phyloP scores from a whole-genome alignment of 768 basidiomycete species.

The Lactifluus rugatus region DNA sequence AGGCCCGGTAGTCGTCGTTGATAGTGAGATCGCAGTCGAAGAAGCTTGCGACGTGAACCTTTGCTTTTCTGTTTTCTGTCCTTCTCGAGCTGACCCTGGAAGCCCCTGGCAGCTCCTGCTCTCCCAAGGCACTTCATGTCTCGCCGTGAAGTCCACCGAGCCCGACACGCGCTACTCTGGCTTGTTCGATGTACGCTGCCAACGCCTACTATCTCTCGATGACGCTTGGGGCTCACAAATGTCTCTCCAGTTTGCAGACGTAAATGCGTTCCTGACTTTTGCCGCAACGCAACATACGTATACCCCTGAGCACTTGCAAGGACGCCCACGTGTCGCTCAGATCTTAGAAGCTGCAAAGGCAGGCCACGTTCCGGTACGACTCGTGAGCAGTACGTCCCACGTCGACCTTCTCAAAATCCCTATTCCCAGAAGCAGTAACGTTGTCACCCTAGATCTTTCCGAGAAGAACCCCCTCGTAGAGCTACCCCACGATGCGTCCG shows the following conservation, averaged over 20 bases:
- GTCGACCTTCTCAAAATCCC: slow-evolving; percentile 2
- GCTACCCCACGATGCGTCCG: slow-evolving; percentile 51
- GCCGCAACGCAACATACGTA: slow-evolving; percentile 73
- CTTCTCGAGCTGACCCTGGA: slow-evolving; percentile 6
- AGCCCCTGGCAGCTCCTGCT: slow-evolving; percentile 42
- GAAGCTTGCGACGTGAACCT: slow-evolving; percentile 66
- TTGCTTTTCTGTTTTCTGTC: not conserved
- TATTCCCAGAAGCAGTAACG: not conserved
- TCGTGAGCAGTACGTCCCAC: slow-evolving; percentile 61
- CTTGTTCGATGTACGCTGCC: slow-evolving; percentile 62
- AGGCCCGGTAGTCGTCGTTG: slow-evolving; percentile 52
- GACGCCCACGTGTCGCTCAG: slow-evolving; percentile 49
- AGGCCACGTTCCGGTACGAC: slow-evolving; percentile 61
- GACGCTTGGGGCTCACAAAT: not conserved
- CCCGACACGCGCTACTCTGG: slow-evolving; percentile 33
- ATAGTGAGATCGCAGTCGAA: slow-evolving; percentile 67
- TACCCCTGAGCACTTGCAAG: slow-evolving; percentile 46
- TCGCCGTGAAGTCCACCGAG: slow-evolving; percentile 43
- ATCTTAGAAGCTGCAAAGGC: slow-evolving; percentile 68
- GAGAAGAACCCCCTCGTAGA: slow-evolving; percentile 73
- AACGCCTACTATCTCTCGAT: not conserved
- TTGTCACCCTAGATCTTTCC: slow-evolving; percentile 49
- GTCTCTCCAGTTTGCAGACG: slow-evolving; percentile 57
- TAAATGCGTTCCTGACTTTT: slow-evolving; percentile 79
- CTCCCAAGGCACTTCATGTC: slow-evolving; percentile 51